Evolutionary conservation across 2,329 filamentous ascomycete species (phyloP), one percentile per base, ranked within the genome.

Genomic region (Thielaviopsis ethacetica): DNA sequence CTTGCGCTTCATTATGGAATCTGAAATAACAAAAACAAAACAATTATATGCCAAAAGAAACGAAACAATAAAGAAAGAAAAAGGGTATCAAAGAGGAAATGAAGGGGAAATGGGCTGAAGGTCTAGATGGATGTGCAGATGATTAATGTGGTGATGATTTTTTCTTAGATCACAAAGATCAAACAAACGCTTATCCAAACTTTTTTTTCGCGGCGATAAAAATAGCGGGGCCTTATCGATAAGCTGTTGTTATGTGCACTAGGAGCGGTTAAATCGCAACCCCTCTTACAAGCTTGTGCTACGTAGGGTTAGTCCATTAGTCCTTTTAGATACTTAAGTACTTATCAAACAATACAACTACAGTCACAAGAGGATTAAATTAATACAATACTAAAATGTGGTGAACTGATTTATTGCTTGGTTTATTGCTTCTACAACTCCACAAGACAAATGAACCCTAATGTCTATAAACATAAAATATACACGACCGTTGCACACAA

Each of bases 1-100:
- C 71, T 84, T 84, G 62, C 81, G 75, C 70, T 84, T 84, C 78
- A 82, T 81, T 54, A 24, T 53, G 56, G 15, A 41, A 51, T 22
- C 6, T 51, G 49, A 13, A 15, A 22, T 7, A 51, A 27, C 4
- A 27, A 27, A 27, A 51, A 26, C 22, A 22, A 13, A 51, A 34
- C 27, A 15, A 41, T 9, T 15, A 21, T 22, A 34, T 19, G 22
- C 6, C 15, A 55, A 57, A 26, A 56, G 54, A 63, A 59, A 61
- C 26, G 26, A 4, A 61, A 60, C n/a, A n/a, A n/a, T n/a, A 61
- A 60, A 30, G 26, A 61, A 52, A 58, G 58, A 53, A 63, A 47
- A 53, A 56, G 49, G 13, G 15, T 26, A 47, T 41, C 55, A 56
- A 61, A 53, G 50, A 65, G 65, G 65, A 63, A 49, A 52, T 27